Conservation (phyloP, 73 alveolate species). For the Uronychia binucleata region DNA sequence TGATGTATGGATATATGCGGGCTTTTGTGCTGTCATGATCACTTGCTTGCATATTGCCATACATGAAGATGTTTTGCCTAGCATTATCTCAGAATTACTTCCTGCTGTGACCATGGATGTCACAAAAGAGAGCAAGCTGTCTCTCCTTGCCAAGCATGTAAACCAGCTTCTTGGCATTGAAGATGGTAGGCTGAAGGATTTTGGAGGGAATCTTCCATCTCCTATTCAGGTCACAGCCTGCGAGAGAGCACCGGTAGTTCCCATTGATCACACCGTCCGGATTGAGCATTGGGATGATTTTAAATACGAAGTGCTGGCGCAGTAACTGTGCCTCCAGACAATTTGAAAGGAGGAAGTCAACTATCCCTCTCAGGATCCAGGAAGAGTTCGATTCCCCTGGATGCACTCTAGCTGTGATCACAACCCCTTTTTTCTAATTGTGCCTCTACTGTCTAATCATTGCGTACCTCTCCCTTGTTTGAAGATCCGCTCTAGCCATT, state of each 20-base stretch:
- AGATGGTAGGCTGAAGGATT: conserved; percentile 74
- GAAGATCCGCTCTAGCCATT: background rate
- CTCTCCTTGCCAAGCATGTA: conserved; percentile 47
- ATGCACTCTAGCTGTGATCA: conserved; percentile 67
- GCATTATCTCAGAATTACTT: background rate
- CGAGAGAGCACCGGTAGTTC: conserved; percentile 72
- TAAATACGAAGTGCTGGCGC: conserved; percentile 66
- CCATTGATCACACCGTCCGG: conserved; percentile 86
- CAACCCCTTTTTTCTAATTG: conserved; percentile 34
- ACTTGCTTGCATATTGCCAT: conserved; percentile 27
- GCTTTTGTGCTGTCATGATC: conserved; percentile 14
- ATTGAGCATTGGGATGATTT: conserved; percentile 79
- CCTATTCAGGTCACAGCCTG: conserved; percentile 79
- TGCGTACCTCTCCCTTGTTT: conserved; percentile 28
- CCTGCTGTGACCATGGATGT: conserved; percentile 76
- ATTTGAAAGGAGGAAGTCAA: conserved; percentile 67
- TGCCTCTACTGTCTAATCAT: conserved; percentile 16
- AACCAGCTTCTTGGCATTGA: conserved; percentile 65
- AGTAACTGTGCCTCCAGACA: conserved; percentile 68
- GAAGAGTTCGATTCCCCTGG: conserved; percentile 81
- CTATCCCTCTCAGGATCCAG: conserved; percentile 68
- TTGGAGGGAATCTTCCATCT: conserved; percentile 80
- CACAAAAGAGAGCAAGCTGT: conserved; percentile 65
- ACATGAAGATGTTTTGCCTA: conserved; percentile 34
- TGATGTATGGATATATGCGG: conserved; percentile 36